phyloP scores from a whole-genome alignment of 2,329 filamentous ascomycete genomes.

The Hawksworthiomyces lignivorus region DNA sequence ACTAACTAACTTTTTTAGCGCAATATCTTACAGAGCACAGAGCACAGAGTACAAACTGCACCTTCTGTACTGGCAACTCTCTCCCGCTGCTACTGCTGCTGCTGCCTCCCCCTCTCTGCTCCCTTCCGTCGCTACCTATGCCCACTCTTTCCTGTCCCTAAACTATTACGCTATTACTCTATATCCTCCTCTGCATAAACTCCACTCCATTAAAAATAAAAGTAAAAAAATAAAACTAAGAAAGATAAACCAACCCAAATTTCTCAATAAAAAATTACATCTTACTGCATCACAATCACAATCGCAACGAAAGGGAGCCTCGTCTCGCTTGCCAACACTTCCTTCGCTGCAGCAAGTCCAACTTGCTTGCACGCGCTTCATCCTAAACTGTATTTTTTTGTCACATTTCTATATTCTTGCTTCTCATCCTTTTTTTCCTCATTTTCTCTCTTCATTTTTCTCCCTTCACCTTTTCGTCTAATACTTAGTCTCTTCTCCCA shows the following conservation, averaged over 20 bases:
- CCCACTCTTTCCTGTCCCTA: too few relatives aligned
- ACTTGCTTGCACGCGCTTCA: constrained; percentile 13
- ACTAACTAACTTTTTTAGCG: too few relatives aligned
- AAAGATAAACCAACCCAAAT: constrained; percentile 12
- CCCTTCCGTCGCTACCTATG: too few relatives aligned
- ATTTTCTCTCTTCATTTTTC: background rate
- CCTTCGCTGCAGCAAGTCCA: constrained; percentile 13
- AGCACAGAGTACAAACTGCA: too few relatives aligned
- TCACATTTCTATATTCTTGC: too few relatives aligned
- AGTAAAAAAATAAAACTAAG: too few relatives aligned
- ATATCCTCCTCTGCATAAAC: too few relatives aligned
- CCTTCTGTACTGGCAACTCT: background rate
- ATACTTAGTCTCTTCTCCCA: background rate
- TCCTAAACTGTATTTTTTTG: background rate
- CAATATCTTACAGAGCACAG: too few relatives aligned
- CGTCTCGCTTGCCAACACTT: constrained; percentile 8
- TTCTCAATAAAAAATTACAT: constrained; percentile 8
- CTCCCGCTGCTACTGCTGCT: constrained; percentile 4
- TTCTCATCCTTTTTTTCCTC: background rate
- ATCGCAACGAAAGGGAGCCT: constrained; percentile 13
- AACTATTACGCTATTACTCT: too few relatives aligned
- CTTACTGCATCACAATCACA: constrained; percentile 6
- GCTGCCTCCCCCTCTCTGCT: constrained; percentile 1
- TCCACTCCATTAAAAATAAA: constrained; percentile 16
- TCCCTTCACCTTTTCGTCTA: background rate